phyloP scores from a whole-genome alignment of 305 asterid species.

The Fraxinus baroniana region DNA sequence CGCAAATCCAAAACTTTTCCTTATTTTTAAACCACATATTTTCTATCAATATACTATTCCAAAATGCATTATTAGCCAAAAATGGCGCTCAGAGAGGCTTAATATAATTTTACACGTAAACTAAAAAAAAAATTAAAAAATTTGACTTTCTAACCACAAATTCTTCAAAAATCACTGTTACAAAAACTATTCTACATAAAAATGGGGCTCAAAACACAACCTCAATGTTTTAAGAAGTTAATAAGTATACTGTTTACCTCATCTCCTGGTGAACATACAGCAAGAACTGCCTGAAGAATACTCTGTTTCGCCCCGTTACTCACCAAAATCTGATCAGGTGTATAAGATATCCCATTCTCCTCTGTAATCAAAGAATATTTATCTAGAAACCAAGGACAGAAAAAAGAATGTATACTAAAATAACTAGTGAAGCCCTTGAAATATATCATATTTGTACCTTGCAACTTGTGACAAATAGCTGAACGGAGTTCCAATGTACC shows the following conservation, averaged over 20 bases:
- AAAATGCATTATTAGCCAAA: too few species aligned
- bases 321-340: slow-evolving; percentile 90
- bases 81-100: too few species aligned
- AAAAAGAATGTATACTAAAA: slow-evolving; percentile 1
- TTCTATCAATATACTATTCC: too few species aligned
- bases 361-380: slow-evolving; percentile 40
- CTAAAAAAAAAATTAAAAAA: too few species aligned
- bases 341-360: slow-evolving; percentile 81
- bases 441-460: slow-evolving; percentile 43
- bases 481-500: slow-evolving; percentile 84
- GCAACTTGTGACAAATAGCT: slow-evolving; percentile 83
- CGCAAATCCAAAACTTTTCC: too few species aligned
- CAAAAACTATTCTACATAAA: background rate
- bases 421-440: background rate
- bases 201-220: background rate
- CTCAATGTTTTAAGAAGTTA: background rate
- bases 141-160: background rate
- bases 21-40: too few species aligned
- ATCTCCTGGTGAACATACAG: slow-evolving; percentile 55
- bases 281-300: slow-evolving; percentile 46
- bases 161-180: background rate
- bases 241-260: slow-evolving; percentile 30
- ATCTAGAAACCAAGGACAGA: background rate
- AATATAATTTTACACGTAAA: background rate
- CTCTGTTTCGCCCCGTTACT: slow-evolving; percentile 73